Conservation (phyloP, 176 grass and related monocot genomes). For the Pontederia crassipes region DNA sequence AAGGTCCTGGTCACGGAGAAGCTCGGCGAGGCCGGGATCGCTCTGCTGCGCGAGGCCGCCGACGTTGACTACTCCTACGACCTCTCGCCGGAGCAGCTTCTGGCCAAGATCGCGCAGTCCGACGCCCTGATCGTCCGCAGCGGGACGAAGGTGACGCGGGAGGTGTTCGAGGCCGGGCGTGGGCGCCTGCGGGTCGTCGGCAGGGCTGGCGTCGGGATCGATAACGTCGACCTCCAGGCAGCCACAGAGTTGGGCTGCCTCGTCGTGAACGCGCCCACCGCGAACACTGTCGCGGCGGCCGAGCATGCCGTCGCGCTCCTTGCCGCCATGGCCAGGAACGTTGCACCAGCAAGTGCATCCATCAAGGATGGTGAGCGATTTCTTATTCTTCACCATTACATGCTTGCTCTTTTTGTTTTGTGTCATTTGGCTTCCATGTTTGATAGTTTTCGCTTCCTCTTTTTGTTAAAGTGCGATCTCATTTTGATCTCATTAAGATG, state of each 20-base stretch:
- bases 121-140: conserved; percentile 70
- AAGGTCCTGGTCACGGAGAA: conserved; percentile 70
- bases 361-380: conserved; percentile 59
- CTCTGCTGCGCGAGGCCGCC: conserved; percentile 38
- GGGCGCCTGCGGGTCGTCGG: conserved; percentile 66
- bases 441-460: not conserved
- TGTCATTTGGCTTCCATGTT: not conserved
- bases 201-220: conserved; percentile 61
- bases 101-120: conserved; percentile 65
- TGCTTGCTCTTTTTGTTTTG: not conserved
- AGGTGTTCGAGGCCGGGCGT: conserved; percentile 69
- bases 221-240: conserved; percentile 88
- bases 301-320: conserved; percentile 78
- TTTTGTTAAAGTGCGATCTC: too few relatives aligned
- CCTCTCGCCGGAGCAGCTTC: conserved; percentile 60
- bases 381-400: not conserved
- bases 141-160: conserved; percentile 54
- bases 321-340: conserved; percentile 64
- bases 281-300: conserved; percentile 64
- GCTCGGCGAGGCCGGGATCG: conserved; percentile 37
- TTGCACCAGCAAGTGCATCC: conserved; percentile 48
- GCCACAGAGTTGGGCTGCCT: conserved; percentile 71
- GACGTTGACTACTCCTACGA: conserved; percentile 84
- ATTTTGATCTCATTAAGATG: too few relatives aligned
- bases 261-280: conserved; percentile 78